Conservation (phyloP, 768 basidiomycete species). For the Phylloporus sp. region DNA sequence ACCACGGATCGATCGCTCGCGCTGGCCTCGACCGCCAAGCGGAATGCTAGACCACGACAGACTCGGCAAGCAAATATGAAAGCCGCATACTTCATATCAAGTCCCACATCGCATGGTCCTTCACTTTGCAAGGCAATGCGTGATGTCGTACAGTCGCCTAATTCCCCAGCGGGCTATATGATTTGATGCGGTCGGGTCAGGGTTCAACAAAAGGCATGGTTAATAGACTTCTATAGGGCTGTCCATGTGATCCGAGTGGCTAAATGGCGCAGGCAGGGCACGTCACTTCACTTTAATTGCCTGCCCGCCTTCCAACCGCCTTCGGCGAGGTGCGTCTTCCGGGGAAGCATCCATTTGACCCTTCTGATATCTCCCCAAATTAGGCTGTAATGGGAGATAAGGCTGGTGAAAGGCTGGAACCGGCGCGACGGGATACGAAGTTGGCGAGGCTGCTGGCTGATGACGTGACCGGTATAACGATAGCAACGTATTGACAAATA, state of each 20-base stretch:
- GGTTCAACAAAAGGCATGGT: constrained; percentile 18
- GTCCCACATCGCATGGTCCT: constrained; percentile 4
- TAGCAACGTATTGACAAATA: constrained; percentile 78
- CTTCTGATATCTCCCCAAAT: constrained; percentile 45
- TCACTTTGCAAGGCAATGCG: constrained; percentile 11
- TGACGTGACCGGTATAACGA: constrained; percentile 72
- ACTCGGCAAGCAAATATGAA: constrained; percentile 5
- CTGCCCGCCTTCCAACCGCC: constrained; percentile 54
- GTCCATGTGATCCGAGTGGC: constrained; percentile 28
- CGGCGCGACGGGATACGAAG: constrained; percentile 39
- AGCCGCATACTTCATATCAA: constrained; percentile 8
- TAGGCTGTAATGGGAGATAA: constrained; percentile 50
- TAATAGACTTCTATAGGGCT: constrained; percentile 20
- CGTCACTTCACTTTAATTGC: constrained; percentile 52
- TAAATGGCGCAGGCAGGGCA: constrained; percentile 12
- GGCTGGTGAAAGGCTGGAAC: constrained; percentile 42
- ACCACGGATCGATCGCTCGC: constrained; percentile 15
- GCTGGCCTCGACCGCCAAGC: constrained; percentile 1
- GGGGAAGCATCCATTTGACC: constrained; percentile 24
- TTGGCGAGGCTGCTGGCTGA: constrained; percentile 40
- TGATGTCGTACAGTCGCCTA: constrained; percentile 7
- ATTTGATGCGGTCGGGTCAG: constrained; percentile 19
- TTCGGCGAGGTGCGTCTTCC: constrained; percentile 47
- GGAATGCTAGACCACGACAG: not conserved
- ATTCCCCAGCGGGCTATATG: constrained; percentile 23